Conservation (phyloP, 257 asterid species). For the Solanum pinnatisectum region DNA sequence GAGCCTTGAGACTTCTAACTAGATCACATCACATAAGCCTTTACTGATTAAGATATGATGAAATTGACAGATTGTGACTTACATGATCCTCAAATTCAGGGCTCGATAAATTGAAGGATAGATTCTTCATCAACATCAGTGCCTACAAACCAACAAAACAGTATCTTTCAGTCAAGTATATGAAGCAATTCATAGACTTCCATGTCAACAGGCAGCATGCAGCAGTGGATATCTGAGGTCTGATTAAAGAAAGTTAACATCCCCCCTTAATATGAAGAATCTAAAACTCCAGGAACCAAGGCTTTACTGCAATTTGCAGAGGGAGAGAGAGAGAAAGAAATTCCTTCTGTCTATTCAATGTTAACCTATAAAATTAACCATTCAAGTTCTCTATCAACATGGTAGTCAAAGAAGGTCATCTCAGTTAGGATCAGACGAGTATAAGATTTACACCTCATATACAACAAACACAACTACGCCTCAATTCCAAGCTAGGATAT, state of each 20-base stretch:
- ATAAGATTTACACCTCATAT: background rate
- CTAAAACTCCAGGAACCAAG: background rate
- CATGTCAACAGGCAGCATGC: background rate
- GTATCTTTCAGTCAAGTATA: background rate
- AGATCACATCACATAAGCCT: background rate
- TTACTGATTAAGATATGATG: background rate
- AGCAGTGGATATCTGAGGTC: background rate
- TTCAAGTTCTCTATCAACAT: background rate
- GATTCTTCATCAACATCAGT: conserved; percentile 76
- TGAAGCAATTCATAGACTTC: background rate
- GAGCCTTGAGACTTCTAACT: background rate
- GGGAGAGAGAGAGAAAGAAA: background rate
- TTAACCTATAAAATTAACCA: background rate
- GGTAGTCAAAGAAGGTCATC: background rate
- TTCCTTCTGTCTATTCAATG: background rate
- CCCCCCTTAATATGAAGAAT: background rate
- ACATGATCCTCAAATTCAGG: conserved; percentile 82
- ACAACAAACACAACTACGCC: background rate
- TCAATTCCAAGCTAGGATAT: background rate
- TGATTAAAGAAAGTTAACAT: background rate
- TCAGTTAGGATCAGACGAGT: background rate
- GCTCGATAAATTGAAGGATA: conserved; percentile 53
- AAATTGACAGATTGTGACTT: conserved; percentile 16
- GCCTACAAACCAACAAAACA: conserved; percentile 29
- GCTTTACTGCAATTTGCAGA: background rate